A percentile compares a stretch with the other conserved stretches of the same genome.
phyloP scores from a whole-genome alignment of 164 flowering plant species.

The Magnolia sinica region DNA sequence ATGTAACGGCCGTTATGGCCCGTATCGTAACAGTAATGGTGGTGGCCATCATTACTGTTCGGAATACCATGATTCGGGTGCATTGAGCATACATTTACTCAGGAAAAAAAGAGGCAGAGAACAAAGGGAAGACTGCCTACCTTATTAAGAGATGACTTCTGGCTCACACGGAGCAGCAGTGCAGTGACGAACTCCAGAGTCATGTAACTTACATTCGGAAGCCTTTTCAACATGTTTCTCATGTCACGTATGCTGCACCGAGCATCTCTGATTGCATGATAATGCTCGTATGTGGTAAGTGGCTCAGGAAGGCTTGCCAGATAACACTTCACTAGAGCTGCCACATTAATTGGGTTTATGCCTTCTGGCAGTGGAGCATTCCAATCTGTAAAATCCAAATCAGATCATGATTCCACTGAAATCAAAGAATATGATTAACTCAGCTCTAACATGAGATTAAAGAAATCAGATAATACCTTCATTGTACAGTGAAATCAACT shows the following conservation, averaged over 20 bases:
- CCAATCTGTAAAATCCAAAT: slow-evolving; percentile 42
- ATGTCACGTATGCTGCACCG: slow-evolving; percentile 62
- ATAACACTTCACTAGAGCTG: slow-evolving; percentile 67
- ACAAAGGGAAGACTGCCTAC: slow-evolving; percentile 22
- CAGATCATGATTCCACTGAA: neutral
- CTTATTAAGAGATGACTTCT: slow-evolving; percentile 86
- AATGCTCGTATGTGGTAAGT: slow-evolving; percentile 65
- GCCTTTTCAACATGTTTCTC: slow-evolving; percentile 69
- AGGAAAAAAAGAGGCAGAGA: neutral
- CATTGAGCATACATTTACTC: neutral
- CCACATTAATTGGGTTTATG: slow-evolving; percentile 60
- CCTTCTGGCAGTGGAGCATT: slow-evolving; percentile 76
- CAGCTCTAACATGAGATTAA: slow-evolving; percentile 3
- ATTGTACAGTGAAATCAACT: slow-evolving; percentile 71
- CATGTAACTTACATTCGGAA: slow-evolving; percentile 81
- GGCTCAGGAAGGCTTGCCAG: slow-evolving; percentile 95
- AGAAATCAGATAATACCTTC: slow-evolving; percentile 51
- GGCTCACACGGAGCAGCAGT: slow-evolving; percentile 74
- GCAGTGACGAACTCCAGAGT: slow-evolving; percentile 84
- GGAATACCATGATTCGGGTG: neutral
- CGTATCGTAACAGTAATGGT: too few species aligned
- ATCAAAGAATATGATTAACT: slow-evolving; percentile 1
- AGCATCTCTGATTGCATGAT: slow-evolving; percentile 67
- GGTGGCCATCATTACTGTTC: too few species aligned
- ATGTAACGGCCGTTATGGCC: too few species aligned